Evolutionary conservation across 1,284 basidiomycete genomes (phyloP).

Genomic region (Microbotryum lychnidis-dioicae): DNA sequence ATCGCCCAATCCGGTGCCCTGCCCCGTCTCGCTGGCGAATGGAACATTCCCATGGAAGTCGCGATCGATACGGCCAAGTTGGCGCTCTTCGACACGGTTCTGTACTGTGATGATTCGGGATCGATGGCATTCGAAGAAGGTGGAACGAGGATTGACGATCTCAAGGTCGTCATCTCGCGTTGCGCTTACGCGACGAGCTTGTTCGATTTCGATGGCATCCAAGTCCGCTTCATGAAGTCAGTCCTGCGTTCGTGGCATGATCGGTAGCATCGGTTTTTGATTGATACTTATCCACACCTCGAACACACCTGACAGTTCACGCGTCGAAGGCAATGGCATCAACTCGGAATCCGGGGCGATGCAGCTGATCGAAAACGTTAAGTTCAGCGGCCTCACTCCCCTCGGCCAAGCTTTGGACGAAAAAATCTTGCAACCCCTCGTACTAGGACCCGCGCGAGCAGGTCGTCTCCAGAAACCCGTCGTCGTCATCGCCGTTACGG

Average conservation of each 20-base stretch:
- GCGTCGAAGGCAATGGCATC: slow-evolving; percentile 44
- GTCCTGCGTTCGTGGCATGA: no score
- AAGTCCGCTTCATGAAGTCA: slow-evolving; percentile 43
- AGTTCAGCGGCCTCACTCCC: slow-evolving; percentile 41
- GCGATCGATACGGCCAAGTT: slow-evolving; percentile 42
- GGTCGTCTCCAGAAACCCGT: slow-evolving; percentile 44
- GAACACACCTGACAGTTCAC: slow-evolving; percentile 22
- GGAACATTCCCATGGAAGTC: slow-evolving; percentile 33
- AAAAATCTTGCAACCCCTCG: slow-evolving; percentile 45
- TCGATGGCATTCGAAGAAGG: slow-evolving; percentile 34
- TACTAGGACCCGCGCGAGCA: slow-evolving; percentile 42
- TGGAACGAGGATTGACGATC: slow-evolving; percentile 34
- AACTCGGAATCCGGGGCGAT: slow-evolving; percentile 40
- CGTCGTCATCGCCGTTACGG: slow-evolving; percentile 39
- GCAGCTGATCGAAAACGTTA: slow-evolving; percentile 42
- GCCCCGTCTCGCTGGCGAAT: slow-evolving; percentile 42
- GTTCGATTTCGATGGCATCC: slow-evolving; percentile 38
- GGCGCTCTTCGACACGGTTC: slow-evolving; percentile 33
- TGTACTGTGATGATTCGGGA: neutral
- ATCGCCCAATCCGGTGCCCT: slow-evolving; percentile 43
- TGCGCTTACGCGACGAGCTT: slow-evolving; percentile 43
- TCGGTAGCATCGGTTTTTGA: no score
- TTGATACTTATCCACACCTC: no score
- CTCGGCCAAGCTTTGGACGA: slow-evolving; percentile 34
- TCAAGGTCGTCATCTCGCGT: slow-evolving; percentile 31